These are phyloP conservation scores for Pythium myriotylum DNA, from an alignment of 352 stramenopile genomes.

Conservation along the genomic window DNA sequence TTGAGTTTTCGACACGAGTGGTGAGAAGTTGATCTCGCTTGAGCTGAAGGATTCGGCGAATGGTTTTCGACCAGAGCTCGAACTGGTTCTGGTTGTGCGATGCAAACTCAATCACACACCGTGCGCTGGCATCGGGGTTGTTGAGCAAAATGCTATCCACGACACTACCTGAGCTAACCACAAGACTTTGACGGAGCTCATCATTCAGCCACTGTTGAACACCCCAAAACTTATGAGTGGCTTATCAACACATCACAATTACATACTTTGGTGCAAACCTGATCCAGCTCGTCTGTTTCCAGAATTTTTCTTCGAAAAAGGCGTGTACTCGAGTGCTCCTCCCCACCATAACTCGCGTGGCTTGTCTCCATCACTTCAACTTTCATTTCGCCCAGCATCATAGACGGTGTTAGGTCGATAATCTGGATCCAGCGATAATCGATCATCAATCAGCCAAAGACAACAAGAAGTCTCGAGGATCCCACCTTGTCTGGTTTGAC, in stretches of 20 bases:
- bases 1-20: neutral
- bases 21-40: slow-evolving; percentile 44
- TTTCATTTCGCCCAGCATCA: slow-evolving; percentile 85
- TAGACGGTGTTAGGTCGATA: slow-evolving; percentile 67
- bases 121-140: slow-evolving; percentile 60
- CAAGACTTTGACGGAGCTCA: slow-evolving; percentile 60
- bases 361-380: slow-evolving; percentile 61
- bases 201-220: slow-evolving; percentile 81
- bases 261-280: slow-evolving; percentile 22
- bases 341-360: slow-evolving; percentile 25
- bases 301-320: slow-evolving; percentile 78
- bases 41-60: slow-evolving; percentile 63
- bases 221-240: neutral
- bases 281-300: slow-evolving; percentile 77
- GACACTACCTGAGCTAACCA: slow-evolving; percentile 44
- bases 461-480: too few species aligned
- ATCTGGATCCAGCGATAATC: slow-evolving; percentile 38
- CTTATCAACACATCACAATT: neutral
- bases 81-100: slow-evolving; percentile 85
- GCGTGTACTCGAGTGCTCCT: slow-evolving; percentile 36
- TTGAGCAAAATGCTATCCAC: slow-evolving; percentile 52
- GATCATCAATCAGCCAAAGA: neutral
- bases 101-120: slow-evolving; percentile 75
- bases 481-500: slow-evolving; percentile 76
- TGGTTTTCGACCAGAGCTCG: slow-evolving; percentile 84